Base-by-base conservation (phyloP, 345 rosid species). In the Aethionema arabicum region DNA sequence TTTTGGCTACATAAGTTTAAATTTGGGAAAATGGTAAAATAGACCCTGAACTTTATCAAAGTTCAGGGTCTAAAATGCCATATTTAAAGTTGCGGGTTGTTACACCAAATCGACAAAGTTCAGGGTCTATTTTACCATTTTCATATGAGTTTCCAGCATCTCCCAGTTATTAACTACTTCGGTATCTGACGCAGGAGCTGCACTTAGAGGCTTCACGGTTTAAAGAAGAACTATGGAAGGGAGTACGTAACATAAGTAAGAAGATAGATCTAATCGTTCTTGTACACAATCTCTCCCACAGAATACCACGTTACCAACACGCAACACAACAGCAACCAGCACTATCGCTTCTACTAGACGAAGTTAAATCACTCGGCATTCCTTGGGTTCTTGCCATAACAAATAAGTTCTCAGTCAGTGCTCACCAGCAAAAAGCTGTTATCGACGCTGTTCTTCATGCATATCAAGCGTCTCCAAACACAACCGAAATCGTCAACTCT, bases 351-450 rank as follows among this genome's bases (percentile, higher is more conserved):
- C 78, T 87, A 64, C 72, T 92, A 61, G 85, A 87, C 6, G 98
- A 92, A 76, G 93, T 95, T 52, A 92, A 89, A 64, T 83, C 95
- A 56, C 91, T 92, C 10, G 95, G 96, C 62, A 87, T 92, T 63
- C 98, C 98, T 21, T 92, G 98, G 98, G 82, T 89, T 39, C 88
- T 92, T 36, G 96, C 97, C 55, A 76, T 92, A 70, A 92, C 98
- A 55, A 92, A 92, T 73, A 92, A 87, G 66, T 92, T 92, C 77
- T 92, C 98, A 62, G 98, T 92, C 42, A 92, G 97, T 68, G 97
- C 95, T 1, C 97, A 92, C 81, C 97, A 87, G 81, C 98, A 87
- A 76, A 82, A 77, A 55, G 77, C 83, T 43, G 82, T 85, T 13
- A 82, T 89, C n/a, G 85, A 85, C 74, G 79, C 90, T 57, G 90